A percentile compares a stretch with the other conserved stretches of the same genome.
Evolutionary conservation across 164 flowering plant species (phyloP).

Genomic region (Vitis rupestris): DNA sequence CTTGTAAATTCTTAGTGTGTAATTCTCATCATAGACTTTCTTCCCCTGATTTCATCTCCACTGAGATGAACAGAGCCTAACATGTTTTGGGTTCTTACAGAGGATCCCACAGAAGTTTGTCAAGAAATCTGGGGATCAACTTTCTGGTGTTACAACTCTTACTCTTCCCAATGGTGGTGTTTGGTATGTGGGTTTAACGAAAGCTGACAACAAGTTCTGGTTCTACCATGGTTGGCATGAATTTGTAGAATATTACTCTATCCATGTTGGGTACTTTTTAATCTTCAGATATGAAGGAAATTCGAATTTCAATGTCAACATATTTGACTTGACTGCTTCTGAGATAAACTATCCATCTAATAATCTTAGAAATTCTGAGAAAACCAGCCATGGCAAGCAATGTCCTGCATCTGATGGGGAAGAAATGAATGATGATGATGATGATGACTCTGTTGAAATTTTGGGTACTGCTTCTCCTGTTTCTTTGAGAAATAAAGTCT

Average conservation of each 20-base stretch:
- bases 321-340: conserved; percentile 22
- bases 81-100: conserved; percentile 17
- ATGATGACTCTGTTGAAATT: too few relatives aligned
- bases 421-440: too few relatives aligned
- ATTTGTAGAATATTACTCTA: conserved; percentile 26
- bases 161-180: conserved; percentile 20
- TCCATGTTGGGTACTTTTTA: conserved; percentile 23
- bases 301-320: conserved; percentile 24
- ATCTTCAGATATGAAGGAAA: conserved; percentile 35
- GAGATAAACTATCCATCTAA: conserved; percentile 24
- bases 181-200: conserved; percentile 23
- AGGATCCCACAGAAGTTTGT: conserved; percentile 30
- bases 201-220: conserved; percentile 16
- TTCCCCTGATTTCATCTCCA: too few relatives aligned
- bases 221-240: conserved; percentile 30
- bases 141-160: conserved; percentile 17
- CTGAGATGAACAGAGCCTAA: background rate
- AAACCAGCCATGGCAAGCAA: too few relatives aligned
- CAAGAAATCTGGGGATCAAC: conserved; percentile 11
- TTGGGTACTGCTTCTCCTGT: background rate
- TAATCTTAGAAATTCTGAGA: too few relatives aligned
- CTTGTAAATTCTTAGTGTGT: too few relatives aligned
- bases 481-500: conserved; percentile 3
- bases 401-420: too few relatives aligned
- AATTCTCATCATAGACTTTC: too few relatives aligned